Evolutionary conservation across 768 basidiomycete species (phyloP).

Genomic region (Tremella fuciformis): DNA sequence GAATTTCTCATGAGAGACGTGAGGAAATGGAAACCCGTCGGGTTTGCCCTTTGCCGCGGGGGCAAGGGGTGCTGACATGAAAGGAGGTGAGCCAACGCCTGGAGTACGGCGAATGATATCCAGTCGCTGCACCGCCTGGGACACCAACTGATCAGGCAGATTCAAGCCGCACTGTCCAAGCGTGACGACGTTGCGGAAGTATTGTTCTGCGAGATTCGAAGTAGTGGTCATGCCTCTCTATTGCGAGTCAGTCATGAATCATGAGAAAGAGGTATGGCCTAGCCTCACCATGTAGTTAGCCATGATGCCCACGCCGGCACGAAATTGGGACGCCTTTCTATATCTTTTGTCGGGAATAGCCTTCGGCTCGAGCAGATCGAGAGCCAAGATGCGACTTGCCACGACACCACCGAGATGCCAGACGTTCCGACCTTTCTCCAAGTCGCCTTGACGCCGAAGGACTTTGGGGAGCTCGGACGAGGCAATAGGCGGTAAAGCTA

Average conservation of each 20-base stretch:
- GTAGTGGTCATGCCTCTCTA: slow-evolving; percentile 26
- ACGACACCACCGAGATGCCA: slow-evolving; percentile 33
- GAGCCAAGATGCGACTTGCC: slow-evolving; percentile 11
- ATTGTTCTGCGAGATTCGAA: slow-evolving; percentile 12
- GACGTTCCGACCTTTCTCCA: slow-evolving; percentile 32
- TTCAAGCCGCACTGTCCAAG: slow-evolving; percentile 22
- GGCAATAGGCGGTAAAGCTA: slow-evolving; percentile 35
- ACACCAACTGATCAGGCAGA: slow-evolving; percentile 32
- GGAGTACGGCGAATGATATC: slow-evolving; percentile 28
- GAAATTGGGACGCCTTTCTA: slow-evolving; percentile 6
- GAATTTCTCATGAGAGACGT: background rate
- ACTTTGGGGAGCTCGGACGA: slow-evolving; percentile 22
- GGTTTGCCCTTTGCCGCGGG: background rate
- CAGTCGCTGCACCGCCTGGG: slow-evolving; percentile 35
- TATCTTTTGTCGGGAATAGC: background rate
- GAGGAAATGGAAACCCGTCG: slow-evolving; percentile 18
- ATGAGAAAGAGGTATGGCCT: background rate
- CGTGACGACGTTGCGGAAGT: slow-evolving; percentile 29
- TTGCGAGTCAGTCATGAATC: background rate
- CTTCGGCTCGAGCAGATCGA: slow-evolving; percentile 13
- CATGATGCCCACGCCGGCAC: slow-evolving; percentile 28
- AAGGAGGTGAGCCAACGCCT: slow-evolving; percentile 10
- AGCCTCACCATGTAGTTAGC: slow-evolving; percentile 40
- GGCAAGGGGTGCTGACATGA: background rate
- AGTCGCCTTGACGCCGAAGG: slow-evolving; percentile 29